phyloP scores from a whole-genome alignment of 441 rosid genomes.

The Brassica hybrid region DNA sequence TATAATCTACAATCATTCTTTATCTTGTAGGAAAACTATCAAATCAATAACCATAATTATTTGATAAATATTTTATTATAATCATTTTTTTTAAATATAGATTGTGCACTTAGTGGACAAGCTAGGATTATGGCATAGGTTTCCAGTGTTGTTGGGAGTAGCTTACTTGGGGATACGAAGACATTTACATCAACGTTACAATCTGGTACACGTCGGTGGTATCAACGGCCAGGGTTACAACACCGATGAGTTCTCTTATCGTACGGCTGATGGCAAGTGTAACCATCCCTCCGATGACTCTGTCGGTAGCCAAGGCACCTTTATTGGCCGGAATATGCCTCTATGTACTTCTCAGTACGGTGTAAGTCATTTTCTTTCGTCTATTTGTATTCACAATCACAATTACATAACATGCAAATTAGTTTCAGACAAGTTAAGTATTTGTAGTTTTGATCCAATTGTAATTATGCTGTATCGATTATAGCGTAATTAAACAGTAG shows the following conservation, averaged over 20 bases:
- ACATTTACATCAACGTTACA: conserved; percentile 72
- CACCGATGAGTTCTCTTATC: conserved; percentile 49
- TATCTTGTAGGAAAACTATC: not conserved
- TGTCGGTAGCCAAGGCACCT: conserved; percentile 64
- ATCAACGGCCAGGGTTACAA: conserved; percentile 52
- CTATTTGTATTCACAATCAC: not conserved
- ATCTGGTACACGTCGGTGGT: conserved; percentile 62
- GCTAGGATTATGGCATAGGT: too few relatives aligned
- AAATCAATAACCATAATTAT: not conserved
- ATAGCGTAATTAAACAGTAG: not conserved
- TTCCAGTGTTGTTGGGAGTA: conserved; percentile 62
- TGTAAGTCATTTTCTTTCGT: conserved; percentile 35
- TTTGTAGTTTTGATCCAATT: not conserved
- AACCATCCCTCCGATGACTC: conserved; percentile 62
- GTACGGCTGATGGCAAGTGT: conserved; percentile 68
- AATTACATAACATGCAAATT: conserved; percentile 7
- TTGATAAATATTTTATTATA: not conserved
- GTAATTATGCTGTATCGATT: not conserved
- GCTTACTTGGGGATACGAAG: conserved; percentile 65
- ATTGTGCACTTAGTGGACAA: conserved; percentile 64
- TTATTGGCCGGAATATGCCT: conserved; percentile 70
- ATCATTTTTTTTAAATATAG: conserved; percentile 30
- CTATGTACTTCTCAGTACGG: conserved; percentile 53
- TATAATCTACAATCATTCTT: not conserved
- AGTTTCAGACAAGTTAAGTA: not conserved